Percentiles rank a stretch among this genome's conserved stretches.
Evolutionary conservation across 78 protist species (phyloP).

Genomic region (Dictyostelium citrinum): DNA sequence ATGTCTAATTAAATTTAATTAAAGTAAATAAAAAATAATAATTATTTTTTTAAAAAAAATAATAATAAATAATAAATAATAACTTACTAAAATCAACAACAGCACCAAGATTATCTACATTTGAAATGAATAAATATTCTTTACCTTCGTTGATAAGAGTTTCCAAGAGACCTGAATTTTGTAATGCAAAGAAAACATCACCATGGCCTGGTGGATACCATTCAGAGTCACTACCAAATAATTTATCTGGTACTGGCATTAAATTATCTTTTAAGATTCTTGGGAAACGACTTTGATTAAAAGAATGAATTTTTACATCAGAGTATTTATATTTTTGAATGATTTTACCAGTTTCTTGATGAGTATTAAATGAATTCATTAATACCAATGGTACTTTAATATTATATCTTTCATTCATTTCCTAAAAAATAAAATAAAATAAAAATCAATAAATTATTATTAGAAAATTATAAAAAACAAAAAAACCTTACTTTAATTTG

Average conservation of each 20-base stretch:
- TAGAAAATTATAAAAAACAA: no score
- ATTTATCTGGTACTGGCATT: slow-evolving; percentile 77
- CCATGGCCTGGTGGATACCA: slow-evolving; percentile 99
- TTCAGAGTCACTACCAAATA: slow-evolving; percentile 55
- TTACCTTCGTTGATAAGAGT: slow-evolving; percentile 85
- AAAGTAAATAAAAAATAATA: not conserved
- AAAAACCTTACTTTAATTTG: slow-evolving; percentile 87
- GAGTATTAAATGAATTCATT: slow-evolving; percentile 98
- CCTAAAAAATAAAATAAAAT: not conserved
- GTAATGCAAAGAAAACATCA: slow-evolving; percentile 87
- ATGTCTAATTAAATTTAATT: slow-evolving; percentile 20
- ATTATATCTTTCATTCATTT: slow-evolving; percentile 80
- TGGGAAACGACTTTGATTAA: slow-evolving; percentile 93
- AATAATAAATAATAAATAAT: not conserved
- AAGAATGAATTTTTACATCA: slow-evolving; percentile 79
- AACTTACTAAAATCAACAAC: slow-evolving; percentile 87
- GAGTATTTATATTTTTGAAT: slow-evolving; percentile 74
- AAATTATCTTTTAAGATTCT: slow-evolving; percentile 88
- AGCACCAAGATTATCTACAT: slow-evolving; percentile 99
- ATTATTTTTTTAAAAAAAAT: not conserved
- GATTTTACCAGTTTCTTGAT: slow-evolving; percentile 87
- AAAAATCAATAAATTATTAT: no score
- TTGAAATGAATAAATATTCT: slow-evolving; percentile 95
- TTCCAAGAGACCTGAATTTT: slow-evolving; percentile 83
- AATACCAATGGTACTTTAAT: slow-evolving; percentile 93